Conservation (phyloP, 495 filamentous ascomycete genomes). For the Chaetomium fimeti region DNA sequence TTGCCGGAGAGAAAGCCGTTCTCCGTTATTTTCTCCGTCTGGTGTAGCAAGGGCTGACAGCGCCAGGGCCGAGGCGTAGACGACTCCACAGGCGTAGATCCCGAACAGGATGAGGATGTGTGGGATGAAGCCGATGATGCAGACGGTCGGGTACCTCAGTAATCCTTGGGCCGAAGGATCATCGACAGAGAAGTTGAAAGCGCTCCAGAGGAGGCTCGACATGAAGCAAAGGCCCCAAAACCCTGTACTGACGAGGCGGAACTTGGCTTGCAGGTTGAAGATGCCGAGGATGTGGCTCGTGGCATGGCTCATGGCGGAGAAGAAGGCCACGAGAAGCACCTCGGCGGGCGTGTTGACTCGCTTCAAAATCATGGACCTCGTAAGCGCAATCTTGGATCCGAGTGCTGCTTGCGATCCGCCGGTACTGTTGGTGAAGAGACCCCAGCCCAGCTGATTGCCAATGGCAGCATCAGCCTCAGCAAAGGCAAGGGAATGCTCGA, state of each 20-base stretch:
- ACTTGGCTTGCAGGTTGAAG: slow-evolving; percentile 70
- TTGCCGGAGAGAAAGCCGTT: slow-evolving; percentile 37
- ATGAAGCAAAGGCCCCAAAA: slow-evolving; percentile 91
- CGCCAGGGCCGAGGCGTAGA: slow-evolving; percentile 73
- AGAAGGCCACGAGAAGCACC: slow-evolving; percentile 76
- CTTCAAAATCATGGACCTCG: slow-evolving; percentile 56
- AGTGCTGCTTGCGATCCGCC: slow-evolving; percentile 43
- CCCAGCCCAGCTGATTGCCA: slow-evolving; percentile 68
- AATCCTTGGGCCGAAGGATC: slow-evolving; percentile 48
- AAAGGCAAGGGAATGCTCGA: slow-evolving; percentile 95
- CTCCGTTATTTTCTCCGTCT: slow-evolving; percentile 29
- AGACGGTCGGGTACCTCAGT: slow-evolving; percentile 87
- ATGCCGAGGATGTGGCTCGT: slow-evolving; percentile 80
- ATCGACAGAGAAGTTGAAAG: slow-evolving; percentile 58
- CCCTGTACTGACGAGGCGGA: slow-evolving; percentile 77
- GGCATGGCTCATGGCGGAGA: slow-evolving; percentile 88
- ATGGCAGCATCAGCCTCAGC: slow-evolving; percentile 90
- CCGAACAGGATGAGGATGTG: slow-evolving; percentile 81
- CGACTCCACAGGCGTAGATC: slow-evolving; percentile 66
- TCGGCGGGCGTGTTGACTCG: slow-evolving; percentile 82
- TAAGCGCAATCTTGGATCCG: slow-evolving; percentile 48
- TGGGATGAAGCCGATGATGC: slow-evolving; percentile 90
- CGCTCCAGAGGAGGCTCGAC: slow-evolving; percentile 70
- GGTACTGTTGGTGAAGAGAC: slow-evolving; percentile 51
- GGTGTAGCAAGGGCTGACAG: slow-evolving; percentile 70